Evolutionary conservation across 2,329 filamentous ascomycete species (phyloP).

Genomic region (Metarhizium brunneum): DNA sequence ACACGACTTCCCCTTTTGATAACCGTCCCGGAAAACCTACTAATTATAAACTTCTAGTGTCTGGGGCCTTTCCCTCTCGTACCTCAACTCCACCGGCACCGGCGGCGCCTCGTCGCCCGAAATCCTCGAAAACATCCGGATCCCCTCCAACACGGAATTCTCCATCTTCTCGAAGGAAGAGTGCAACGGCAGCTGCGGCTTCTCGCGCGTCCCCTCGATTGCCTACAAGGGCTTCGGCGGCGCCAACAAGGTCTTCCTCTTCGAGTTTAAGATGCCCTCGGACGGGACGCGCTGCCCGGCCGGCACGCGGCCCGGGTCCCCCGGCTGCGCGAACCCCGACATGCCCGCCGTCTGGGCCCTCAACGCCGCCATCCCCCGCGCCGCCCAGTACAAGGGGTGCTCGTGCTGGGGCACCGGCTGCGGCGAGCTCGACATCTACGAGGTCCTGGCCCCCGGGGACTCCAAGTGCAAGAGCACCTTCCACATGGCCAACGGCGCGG

Average conservation of each 20-base stretch:
- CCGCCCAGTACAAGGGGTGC: conserved; percentile 60
- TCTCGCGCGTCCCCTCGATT: conserved; percentile 30
- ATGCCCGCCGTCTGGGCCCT: conserved; percentile 71
- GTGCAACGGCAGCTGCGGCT: conserved; percentile 34
- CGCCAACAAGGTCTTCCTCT: conserved; percentile 61
- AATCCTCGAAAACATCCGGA: conserved; percentile 27
- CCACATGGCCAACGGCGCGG: conserved; percentile 53
- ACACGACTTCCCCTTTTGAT: too few species aligned
- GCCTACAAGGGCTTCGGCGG: conserved; percentile 60
- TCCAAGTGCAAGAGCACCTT: conserved; percentile 61
- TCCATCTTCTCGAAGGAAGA: conserved; percentile 34
- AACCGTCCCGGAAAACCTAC: too few species aligned
- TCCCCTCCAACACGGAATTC: conserved; percentile 36
- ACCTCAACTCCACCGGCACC: conserved; percentile 32
- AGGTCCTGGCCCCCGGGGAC: conserved; percentile 58
- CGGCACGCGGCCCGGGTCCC: background rate
- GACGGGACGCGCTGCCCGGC: conserved; percentile 37
- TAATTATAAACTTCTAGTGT: conserved; percentile 15
- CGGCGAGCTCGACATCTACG: conserved; percentile 69
- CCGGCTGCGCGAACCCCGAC: conserved; percentile 43
- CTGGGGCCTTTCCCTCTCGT: conserved; percentile 37
- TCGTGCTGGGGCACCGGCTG: conserved; percentile 63
- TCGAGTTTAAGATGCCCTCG: conserved; percentile 64
- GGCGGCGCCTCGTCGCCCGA: conserved; percentile 28
- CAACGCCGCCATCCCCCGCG: conserved; percentile 63